Percentiles rank a stretch among this genome's conserved stretches.
phyloP scores from a whole-genome alignment of 306 rosid species.

The Acacia confusa region DNA sequence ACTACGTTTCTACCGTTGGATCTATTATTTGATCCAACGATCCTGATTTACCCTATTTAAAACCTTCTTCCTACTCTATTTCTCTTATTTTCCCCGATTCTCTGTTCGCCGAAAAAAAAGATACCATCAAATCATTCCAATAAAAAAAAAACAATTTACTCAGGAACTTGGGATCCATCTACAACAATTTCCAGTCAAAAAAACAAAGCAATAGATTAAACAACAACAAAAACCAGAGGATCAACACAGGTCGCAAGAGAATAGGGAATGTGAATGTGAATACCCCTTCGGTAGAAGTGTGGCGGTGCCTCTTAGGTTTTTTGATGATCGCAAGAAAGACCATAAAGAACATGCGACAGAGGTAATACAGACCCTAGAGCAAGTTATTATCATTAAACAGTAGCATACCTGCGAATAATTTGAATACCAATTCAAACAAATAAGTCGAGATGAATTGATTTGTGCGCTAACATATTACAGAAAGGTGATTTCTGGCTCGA shows the following conservation, averaged over 20 bases:
- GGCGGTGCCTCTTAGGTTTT: slow-evolving; percentile 93
- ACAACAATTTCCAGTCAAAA: background rate
- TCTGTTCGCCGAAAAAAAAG: no score
- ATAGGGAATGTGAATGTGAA: background rate
- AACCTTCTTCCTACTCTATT: no score
- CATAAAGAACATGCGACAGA: background rate
- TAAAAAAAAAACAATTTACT: no score
- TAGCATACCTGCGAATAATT: no score
- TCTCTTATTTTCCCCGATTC: no score
- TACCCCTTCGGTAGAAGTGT: slow-evolving; percentile 98
- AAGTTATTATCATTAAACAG: no score
- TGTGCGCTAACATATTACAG: background rate
- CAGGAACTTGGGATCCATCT: slow-evolving; percentile 99
- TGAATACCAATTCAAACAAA: no score
- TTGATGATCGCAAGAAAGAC: slow-evolving; percentile 26
- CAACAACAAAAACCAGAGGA: background rate
- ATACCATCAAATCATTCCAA: no score
- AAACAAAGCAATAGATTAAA: background rate
- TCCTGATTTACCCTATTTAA: no score
- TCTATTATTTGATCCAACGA: no score
- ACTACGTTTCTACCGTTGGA: no score
- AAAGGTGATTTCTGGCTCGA: slow-evolving; percentile 2
- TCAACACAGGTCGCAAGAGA: background rate
- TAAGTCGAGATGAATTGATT: slow-evolving; percentile 10
- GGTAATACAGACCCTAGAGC: slow-evolving; percentile 23